phyloP scores from a whole-genome alignment of 352 stramenopile genomes.

The Phytophthora crassamura region DNA sequence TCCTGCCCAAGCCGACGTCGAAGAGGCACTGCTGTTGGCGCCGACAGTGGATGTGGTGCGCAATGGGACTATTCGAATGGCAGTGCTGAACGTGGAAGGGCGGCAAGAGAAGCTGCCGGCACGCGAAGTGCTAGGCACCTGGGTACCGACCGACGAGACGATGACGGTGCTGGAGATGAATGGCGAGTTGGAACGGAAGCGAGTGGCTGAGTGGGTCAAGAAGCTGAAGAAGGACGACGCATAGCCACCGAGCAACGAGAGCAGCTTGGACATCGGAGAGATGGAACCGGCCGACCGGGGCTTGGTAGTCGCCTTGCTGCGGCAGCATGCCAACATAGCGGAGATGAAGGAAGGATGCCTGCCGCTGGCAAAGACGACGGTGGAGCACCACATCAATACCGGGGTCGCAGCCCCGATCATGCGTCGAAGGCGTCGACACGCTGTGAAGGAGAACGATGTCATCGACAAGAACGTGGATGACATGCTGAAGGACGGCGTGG shows the following conservation, averaged over 20 bases:
- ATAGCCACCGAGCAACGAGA: not conserved
- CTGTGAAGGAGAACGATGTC: not conserved
- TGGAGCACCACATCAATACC: not conserved
- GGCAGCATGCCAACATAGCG: not conserved
- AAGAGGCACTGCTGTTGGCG: constrained; percentile 22
- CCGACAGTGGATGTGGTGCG: constrained; percentile 9
- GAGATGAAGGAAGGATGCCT: not conserved
- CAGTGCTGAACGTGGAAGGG: constrained; percentile 27
- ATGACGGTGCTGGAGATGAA: constrained; percentile 18
- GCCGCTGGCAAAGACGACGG: not conserved
- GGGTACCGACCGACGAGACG: constrained; percentile 19
- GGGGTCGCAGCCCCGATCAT: constrained; percentile 9
- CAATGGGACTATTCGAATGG: not conserved
- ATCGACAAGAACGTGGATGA: not conserved
- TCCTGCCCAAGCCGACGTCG: not conserved
- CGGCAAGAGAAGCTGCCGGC: constrained; percentile 8
- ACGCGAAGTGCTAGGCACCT: constrained; percentile 9
- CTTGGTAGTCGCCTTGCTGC: not conserved
- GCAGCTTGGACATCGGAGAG: not conserved
- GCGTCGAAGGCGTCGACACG: not conserved
- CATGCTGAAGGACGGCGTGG: constrained; percentile 10
- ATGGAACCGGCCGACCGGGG: not conserved
- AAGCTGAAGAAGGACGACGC: not conserved
- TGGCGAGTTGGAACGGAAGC: not conserved
- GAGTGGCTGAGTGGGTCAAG: not conserved